Conservation (phyloP, 176 grass and related monocot genomes). For the Puccinellia tenuiflora region DNA sequence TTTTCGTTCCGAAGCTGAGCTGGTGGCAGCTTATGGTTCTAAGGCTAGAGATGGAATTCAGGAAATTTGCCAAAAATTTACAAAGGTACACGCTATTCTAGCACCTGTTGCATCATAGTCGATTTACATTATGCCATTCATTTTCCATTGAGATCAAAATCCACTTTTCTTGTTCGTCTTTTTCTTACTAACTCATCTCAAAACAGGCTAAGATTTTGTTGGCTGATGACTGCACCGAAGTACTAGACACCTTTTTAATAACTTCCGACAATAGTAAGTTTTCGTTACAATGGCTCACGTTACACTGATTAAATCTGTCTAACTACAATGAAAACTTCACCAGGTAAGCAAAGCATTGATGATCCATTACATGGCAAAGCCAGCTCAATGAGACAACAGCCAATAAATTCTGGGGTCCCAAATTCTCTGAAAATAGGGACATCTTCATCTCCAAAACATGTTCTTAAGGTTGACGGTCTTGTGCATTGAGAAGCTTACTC, state of each 20-base stretch:
- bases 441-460: neutral
- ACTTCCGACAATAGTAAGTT: neutral
- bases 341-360: neutral
- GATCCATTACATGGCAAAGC: neutral
- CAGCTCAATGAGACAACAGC: neutral
- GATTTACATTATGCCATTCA: neutral
- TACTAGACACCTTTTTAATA: neutral
- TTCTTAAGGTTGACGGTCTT: neutral
- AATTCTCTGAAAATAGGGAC: neutral
- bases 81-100: constrained; percentile 9
- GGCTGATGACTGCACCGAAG: neutral
- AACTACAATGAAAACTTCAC: neutral
- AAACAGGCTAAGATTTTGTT: neutral
- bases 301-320: constrained; percentile 9
- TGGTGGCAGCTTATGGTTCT: neutral
- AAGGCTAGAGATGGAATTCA: neutral
- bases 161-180: neutral
- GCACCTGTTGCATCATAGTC: neutral
- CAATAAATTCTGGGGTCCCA: neutral
- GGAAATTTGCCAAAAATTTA: neutral
- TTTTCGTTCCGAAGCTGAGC: neutral
- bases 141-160: neutral
- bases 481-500: neutral
- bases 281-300: neutral
- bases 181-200: neutral